Evolutionary conservation across 148 eudicot genomes (phyloP), one percentile per base, ranked within the genome.

Genomic region (Limonium bicolor): DNA sequence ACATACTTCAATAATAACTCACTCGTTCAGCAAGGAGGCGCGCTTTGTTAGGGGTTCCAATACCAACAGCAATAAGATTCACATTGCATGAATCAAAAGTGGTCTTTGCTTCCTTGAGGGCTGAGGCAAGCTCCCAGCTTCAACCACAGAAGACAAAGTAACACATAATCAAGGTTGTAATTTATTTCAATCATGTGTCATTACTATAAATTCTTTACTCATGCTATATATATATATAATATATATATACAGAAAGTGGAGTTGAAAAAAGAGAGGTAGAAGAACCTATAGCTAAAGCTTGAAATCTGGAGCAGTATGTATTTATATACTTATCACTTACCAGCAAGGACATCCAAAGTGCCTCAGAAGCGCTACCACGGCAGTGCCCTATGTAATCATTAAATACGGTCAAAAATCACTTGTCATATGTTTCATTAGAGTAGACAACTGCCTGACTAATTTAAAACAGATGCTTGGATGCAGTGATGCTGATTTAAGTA

Each of bases 301-400:
- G n/a, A n/a, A n/a, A n/a, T n/a, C n/a, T n/a, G n/a, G n/a, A n/a
- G n/a, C n/a, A n/a, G n/a, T n/a, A n/a, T n/a, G n/a, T n/a, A n/a
- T n/a, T n/a, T n/a, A n/a, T n/a, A n/a, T n/a, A n/a, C n/a, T n/a
- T n/a, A n/a, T n/a, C n/a, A 25, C 43, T 58, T 75, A 88, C 95
- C 95, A 67, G 77, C 95, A 88, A 61, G 65, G 48, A 50, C 97
- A 88, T 55, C 97, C 97, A 68, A 84, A 88, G 51, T 88, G 95
- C 67, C 97, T 74, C 70, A 84, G 42, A 44, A 88, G 73, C 20
- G 93, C 92, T 52, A 88, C 84, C 8, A 88, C 93, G 12, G 96
- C 86, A 7, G 80, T 58, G 57, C 90, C 96, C 96, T 87, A 64
- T 20, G n/a, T n/a, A n/a, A n/a, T n/a, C n/a, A n/a, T n/a, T n/a